Conservation (phyloP, 1,284 basidiomycete species). For the Ustilago sp. region DNA sequence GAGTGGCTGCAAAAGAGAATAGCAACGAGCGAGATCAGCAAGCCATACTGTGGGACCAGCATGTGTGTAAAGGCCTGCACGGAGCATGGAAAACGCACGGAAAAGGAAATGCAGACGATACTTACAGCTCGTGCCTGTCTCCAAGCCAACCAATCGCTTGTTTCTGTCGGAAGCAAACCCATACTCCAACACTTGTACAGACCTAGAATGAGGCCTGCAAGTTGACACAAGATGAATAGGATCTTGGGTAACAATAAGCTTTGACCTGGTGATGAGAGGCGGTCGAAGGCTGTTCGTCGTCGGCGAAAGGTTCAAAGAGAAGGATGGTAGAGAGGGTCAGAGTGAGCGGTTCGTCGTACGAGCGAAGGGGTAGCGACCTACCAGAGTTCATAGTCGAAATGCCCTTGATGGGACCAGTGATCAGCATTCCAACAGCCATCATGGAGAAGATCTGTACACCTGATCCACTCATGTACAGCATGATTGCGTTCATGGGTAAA, state of each 20-base stretch:
- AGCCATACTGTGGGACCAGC: not conserved
- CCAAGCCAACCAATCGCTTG: slow-evolving; percentile 68
- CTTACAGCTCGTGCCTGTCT: slow-evolving; percentile 59
- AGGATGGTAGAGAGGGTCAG: not conserved
- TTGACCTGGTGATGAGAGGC: slow-evolving; percentile 54
- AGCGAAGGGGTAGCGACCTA: not conserved
- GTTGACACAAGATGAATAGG: slow-evolving; percentile 60
- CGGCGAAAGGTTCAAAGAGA: too few species aligned
- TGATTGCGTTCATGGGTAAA: slow-evolving; percentile 67
- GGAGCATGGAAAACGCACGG: not conserved
- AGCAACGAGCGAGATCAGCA: not conserved
- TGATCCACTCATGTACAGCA: slow-evolving; percentile 68
- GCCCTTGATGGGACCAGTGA: slow-evolving; percentile 60
- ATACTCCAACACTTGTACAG: slow-evolving; percentile 69
- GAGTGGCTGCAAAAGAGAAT: slow-evolving; percentile 28
- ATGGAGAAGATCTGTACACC: slow-evolving; percentile 68
- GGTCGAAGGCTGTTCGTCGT: slow-evolving; percentile 51
- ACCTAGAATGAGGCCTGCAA: slow-evolving; percentile 56
- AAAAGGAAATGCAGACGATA: slow-evolving; percentile 5
- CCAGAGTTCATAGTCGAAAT: slow-evolving; percentile 46
- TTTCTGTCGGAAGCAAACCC: slow-evolving; percentile 67
- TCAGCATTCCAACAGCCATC: slow-evolving; percentile 68
- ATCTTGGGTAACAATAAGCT: slow-evolving; percentile 59
- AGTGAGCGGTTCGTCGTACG: not conserved
- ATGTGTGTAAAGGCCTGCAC: not conserved